Percentiles rank a stretch among this genome's conserved stretches.
Conservation (phyloP, 2,329 filamentous ascomycete species). For the Chaetomiaceae sp. region DNA sequence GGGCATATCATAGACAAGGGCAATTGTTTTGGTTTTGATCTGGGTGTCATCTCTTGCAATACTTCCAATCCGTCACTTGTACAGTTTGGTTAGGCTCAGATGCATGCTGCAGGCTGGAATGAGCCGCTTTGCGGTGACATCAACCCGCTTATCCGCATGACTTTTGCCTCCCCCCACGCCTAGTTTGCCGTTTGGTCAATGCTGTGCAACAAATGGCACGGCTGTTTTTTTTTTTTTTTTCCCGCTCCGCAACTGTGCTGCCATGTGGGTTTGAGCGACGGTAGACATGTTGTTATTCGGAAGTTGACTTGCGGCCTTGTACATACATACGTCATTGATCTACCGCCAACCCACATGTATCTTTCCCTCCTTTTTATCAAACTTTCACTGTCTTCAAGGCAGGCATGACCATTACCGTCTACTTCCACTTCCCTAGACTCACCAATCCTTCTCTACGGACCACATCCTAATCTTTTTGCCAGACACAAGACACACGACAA, state of each 20-base stretch:
- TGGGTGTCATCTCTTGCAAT: not conserved
- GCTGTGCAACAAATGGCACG: too few relatives aligned
- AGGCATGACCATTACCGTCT: not conserved
- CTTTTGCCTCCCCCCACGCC: too few relatives aligned
- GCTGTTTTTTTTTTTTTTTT: too few relatives aligned
- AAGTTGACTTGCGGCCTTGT: too few relatives aligned
- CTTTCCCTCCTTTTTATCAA: not conserved
- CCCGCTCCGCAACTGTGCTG: too few relatives aligned
- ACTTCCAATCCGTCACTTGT: not conserved
- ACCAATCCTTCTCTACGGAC: not conserved
- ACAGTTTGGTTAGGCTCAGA: not conserved
- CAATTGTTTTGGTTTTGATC: constrained; percentile 1
- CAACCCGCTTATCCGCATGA: too few relatives aligned
- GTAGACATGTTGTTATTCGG: too few relatives aligned
- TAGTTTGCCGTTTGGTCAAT: too few relatives aligned
- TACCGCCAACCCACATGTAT: not conserved
- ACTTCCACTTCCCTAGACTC: not conserved
- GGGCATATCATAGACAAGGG: constrained; percentile 1
- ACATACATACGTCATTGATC: constrained; percentile 20
- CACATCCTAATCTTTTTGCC: not conserved
- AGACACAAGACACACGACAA: too few relatives aligned
- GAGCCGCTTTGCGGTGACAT: too few relatives aligned
- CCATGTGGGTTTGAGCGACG: too few relatives aligned
- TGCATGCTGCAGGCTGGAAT: too few relatives aligned
- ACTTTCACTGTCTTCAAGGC: not conserved